Evolutionary conservation across 225 moss, liverwort and hornwort species (phyloP).

Genomic region (Marchantia paleacea): DNA sequence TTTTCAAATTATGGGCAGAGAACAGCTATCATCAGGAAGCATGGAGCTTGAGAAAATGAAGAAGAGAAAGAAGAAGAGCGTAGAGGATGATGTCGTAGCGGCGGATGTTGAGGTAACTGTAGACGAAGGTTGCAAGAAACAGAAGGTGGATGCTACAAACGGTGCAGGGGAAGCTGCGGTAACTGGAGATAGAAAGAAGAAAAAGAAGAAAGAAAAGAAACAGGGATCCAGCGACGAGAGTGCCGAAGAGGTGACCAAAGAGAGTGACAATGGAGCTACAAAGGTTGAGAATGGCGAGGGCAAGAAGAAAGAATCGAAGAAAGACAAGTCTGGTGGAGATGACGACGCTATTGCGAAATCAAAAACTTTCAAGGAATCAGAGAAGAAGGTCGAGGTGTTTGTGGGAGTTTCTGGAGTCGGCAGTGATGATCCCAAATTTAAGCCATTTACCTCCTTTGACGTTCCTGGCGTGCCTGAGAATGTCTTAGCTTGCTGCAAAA

Average conservation of each 20-base stretch:
- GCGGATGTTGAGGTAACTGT: constrained; percentile 6
- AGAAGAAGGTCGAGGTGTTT: constrained; percentile 24
- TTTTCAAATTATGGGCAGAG: constrained; percentile 17
- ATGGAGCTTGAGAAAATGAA: constrained; percentile 42
- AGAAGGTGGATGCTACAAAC: constrained; percentile 4
- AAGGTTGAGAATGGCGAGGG: not conserved
- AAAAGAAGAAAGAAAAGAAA: constrained; percentile 14
- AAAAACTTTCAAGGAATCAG: not conserved
- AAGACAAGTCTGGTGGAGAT: constrained; percentile 3
- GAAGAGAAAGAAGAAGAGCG: constrained; percentile 34
- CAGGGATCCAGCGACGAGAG: not conserved
- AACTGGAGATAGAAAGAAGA: constrained; percentile 18
- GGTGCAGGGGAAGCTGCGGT: not conserved
- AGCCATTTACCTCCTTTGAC: constrained; percentile 56
- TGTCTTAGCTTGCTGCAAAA: constrained; percentile 70
- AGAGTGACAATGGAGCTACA: not conserved
- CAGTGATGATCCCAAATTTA: constrained; percentile 66
- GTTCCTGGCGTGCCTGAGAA: constrained; percentile 55
- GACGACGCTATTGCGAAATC: constrained; percentile 28
- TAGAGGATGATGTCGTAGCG: not conserved
- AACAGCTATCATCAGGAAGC: constrained; percentile 3
- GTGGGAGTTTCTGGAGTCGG: constrained; percentile 72
- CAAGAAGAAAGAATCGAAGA: constrained; percentile 13
- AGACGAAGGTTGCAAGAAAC: constrained; percentile 16
- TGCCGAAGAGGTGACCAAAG: not conserved